Conservation (phyloP, 2,329 filamentous ascomycete genomes). For the Xylaria sp. region DNA sequence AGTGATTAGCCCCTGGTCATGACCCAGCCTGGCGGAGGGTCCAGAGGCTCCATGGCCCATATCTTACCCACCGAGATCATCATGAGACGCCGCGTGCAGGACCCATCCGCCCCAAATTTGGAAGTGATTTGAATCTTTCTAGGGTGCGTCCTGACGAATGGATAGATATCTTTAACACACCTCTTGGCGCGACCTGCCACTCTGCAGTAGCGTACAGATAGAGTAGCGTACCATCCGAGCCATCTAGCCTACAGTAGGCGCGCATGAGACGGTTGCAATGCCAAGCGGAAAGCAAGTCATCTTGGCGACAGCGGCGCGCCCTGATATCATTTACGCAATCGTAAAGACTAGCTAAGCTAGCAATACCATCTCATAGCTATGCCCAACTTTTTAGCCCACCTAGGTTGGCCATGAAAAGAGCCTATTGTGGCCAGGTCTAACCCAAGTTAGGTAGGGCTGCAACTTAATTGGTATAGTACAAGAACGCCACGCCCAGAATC, state of each 20-base stretch:
- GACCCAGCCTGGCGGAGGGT: constrained; percentile 29
- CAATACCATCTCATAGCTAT: too few relatives aligned
- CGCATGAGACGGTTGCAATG: constrained; percentile 18
- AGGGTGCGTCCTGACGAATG: constrained; percentile 13
- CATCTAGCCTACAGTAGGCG: not conserved
- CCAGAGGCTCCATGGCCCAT: constrained; percentile 36
- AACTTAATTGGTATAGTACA: too few relatives aligned
- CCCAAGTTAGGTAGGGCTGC: too few relatives aligned
- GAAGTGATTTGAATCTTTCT: constrained; percentile 31
- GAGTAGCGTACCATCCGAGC: not conserved
- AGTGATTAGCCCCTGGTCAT: not conserved
- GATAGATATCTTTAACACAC: constrained; percentile 3
- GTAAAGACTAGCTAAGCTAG: constrained; percentile 7
- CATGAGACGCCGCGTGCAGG: constrained; percentile 30
- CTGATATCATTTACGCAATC: not conserved
- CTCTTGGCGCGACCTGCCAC: constrained; percentile 31
- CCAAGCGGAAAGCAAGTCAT: constrained; percentile 27
- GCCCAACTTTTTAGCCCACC: too few relatives aligned
- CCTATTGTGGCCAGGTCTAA: too few relatives aligned
- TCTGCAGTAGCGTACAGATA: constrained; percentile 10
- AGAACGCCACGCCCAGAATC: too few relatives aligned
- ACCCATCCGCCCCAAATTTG: constrained; percentile 30
- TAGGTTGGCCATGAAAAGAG: too few relatives aligned
- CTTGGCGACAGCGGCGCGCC: constrained; percentile 19
- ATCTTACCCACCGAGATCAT: constrained; percentile 31